These are phyloP conservation scores for Prunus persica DNA, from an alignment of 306 rosid genomes.

Conservation along the genomic window Prunus_persica_NCBIv2 NC_034014.1:7441001-7441500, in stretches of 20 bases:
- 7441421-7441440: background rate
- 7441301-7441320: constrained; percentile 99
- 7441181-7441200: constrained; percentile 21
- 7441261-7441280: constrained; percentile 48
- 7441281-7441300: constrained; percentile 85
- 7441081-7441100: constrained; percentile 49
- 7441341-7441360: constrained; percentile 93
- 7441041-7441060: constrained; percentile 72
- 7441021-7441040: constrained; percentile 45
- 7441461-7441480: too few relatives aligned
- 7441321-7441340: constrained; percentile 88
- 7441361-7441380: background rate
- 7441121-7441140: constrained; percentile 42
- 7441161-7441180: constrained; percentile 22
- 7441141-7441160: constrained; percentile 34
- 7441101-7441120: constrained; percentile 55
- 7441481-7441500: too few relatives aligned
- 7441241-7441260: constrained; percentile 20
- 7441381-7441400: background rate
- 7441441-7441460: background rate
- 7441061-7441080: constrained; percentile 47
- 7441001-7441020: constrained; percentile 63
- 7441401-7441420: background rate
- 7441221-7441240: constrained; percentile 26
- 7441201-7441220: constrained; percentile 34